These are phyloP conservation scores for Dalbergia oliveri DNA, from an alignment of 306 rosid species.

Conservation along the genomic window DNA sequence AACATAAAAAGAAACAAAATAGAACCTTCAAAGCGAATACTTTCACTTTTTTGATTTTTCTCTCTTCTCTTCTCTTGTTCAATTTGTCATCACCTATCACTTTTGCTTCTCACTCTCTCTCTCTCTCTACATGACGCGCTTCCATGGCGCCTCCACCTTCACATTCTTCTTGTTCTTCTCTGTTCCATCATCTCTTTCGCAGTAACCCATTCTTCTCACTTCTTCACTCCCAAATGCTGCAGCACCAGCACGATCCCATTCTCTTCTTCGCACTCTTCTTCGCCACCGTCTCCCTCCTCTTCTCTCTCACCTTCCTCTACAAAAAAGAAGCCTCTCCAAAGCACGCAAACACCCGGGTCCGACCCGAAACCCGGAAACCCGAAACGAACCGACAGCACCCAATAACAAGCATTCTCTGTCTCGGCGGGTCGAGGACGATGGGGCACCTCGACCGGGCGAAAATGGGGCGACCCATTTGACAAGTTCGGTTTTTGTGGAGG, in stretches of 20 bases:
- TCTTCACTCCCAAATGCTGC: slow-evolving; percentile 32
- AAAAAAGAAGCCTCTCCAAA: slow-evolving; percentile 43
- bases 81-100: not conserved
- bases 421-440: slow-evolving; percentile 9
- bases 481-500: slow-evolving; percentile 57
- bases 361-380: slow-evolving; percentile 42
- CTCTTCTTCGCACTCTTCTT: slow-evolving; percentile 44
- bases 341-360: slow-evolving; percentile 36
- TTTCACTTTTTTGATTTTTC: not conserved
- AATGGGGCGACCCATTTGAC: slow-evolving; percentile 50
- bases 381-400: slow-evolving; percentile 30
- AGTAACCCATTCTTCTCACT: slow-evolving; percentile 38
- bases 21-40: slow-evolving; percentile 45
- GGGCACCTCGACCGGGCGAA: slow-evolving; percentile 28
- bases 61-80: not conserved
- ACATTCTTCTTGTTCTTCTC: not conserved
- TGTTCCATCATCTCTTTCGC: slow-evolving; percentile 37
- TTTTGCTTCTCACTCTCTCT: not conserved
- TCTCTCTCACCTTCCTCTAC: slow-evolving; percentile 47
- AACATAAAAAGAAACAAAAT: not conserved
- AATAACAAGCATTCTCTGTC: slow-evolving; percentile 33
- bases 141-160: slow-evolving; percentile 60
- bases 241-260: slow-evolving; percentile 46
- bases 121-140: slow-evolving; percentile 50
- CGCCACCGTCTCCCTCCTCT: slow-evolving; percentile 26